Conservation (phyloP, 140 eudicot genomes). For the Cichorium intybus region DNA sequence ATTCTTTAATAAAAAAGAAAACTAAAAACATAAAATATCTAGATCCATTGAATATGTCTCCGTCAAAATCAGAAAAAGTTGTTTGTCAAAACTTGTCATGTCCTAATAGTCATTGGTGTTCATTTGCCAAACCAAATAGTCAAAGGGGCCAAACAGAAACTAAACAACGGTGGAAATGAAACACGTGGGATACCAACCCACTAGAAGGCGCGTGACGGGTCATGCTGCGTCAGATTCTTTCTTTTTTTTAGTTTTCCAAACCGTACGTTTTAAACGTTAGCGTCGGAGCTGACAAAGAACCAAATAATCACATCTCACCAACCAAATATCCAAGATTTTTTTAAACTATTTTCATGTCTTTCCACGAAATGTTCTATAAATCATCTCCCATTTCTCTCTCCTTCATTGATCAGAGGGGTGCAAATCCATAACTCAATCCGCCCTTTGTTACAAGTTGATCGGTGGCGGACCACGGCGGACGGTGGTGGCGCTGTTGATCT, state of each 20-base stretch:
- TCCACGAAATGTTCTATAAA: constrained; percentile 21
- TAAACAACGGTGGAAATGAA: constrained; percentile 20
- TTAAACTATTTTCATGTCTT: not conserved
- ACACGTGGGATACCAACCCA: constrained; percentile 6
- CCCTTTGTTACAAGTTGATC: constrained; percentile 34
- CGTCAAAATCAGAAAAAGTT: not conserved
- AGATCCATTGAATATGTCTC: no score
- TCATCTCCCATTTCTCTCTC: constrained; percentile 12
- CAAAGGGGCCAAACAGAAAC: constrained; percentile 19
- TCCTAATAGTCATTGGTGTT: not conserved
- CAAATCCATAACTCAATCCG: constrained; percentile 7
- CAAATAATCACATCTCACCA: constrained; percentile 36
- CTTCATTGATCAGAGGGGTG: constrained; percentile 15
- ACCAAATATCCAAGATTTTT: constrained; percentile 24
- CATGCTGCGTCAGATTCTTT: not conserved
- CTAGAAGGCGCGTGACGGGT: constrained; percentile 20
- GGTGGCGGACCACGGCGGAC: constrained; percentile 30
- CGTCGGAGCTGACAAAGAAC: constrained; percentile 36
- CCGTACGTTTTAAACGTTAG: constrained; percentile 35
- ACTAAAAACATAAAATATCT: no score
- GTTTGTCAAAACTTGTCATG: not conserved
- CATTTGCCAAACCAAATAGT: not conserved
- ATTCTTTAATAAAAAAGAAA: no score
- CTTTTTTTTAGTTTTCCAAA: not conserved
- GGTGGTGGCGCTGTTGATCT: constrained; percentile 21